Conservation (phyloP, 2,329 filamentous ascomycete species). For the Cladosporium halotolerans region DNA sequence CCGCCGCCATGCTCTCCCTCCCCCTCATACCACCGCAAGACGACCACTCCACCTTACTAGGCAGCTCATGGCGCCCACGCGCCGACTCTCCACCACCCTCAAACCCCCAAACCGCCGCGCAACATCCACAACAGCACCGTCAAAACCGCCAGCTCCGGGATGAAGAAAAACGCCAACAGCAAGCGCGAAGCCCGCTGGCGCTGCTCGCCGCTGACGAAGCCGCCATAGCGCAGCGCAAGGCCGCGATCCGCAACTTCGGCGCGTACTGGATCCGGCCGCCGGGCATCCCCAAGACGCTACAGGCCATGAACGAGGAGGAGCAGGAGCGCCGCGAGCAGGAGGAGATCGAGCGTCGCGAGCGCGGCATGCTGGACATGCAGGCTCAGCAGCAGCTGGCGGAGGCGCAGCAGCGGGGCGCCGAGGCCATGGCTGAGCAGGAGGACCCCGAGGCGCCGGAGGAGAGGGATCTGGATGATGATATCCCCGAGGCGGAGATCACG, state of each 20-base stretch:
- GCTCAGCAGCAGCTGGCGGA: slow-evolving; percentile 54
- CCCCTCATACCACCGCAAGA: slow-evolving; percentile 28
- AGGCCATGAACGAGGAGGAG: slow-evolving; percentile 83
- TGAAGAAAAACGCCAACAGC: slow-evolving; percentile 26
- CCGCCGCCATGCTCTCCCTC: slow-evolving; percentile 25
- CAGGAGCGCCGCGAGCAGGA: slow-evolving; percentile 82
- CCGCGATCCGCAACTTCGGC: slow-evolving; percentile 80
- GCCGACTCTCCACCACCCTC: slow-evolving; percentile 19
- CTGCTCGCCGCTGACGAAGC: slow-evolving; percentile 71
- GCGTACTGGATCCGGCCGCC: slow-evolving; percentile 86
- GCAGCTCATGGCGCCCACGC: slow-evolving; percentile 5
- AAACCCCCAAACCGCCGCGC: slow-evolving; percentile 23
- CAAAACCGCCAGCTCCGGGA: slow-evolving; percentile 27
- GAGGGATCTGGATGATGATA: slow-evolving; percentile 54
- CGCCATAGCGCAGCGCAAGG: slow-evolving; percentile 66
- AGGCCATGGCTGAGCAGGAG: slow-evolving; percentile 35
- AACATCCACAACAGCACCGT: slow-evolving; percentile 8
- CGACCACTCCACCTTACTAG: slow-evolving; percentile 17
- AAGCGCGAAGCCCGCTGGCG: slow-evolving; percentile 55
- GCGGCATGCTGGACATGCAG: slow-evolving; percentile 66
- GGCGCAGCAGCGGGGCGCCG: slow-evolving; percentile 28
- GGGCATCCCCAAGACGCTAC: slow-evolving; percentile 79
- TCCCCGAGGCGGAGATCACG: slow-evolving; percentile 66
- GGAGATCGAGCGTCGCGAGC: slow-evolving; percentile 64
- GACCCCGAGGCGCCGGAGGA: slow-evolving; percentile 39